phyloP scores from a whole-genome alignment of 768 basidiomycete species.

The Lyophyllum decastes region DNA sequence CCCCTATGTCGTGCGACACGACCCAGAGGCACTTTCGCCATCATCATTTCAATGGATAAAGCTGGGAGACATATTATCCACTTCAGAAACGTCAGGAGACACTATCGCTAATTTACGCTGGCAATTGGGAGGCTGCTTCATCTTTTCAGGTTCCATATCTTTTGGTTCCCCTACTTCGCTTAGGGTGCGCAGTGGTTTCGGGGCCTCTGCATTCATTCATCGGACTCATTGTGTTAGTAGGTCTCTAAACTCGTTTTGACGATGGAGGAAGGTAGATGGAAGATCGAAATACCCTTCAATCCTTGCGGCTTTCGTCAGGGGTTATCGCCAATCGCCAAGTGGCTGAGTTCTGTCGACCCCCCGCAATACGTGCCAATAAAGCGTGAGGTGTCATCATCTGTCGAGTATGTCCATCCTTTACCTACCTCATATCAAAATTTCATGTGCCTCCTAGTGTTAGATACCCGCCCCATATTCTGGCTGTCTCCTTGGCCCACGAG shows the following conservation, averaged over 20 bases:
- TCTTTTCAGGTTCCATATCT: conserved; percentile 62
- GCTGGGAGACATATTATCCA: conserved; percentile 40
- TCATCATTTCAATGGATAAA: conserved; percentile 42
- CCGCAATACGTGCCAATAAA: conserved; percentile 53
- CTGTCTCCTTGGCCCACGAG: conserved; percentile 56
- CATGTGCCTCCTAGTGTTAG: conserved; percentile 47
- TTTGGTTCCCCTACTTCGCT: conserved; percentile 52
- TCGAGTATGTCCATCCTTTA: conserved; percentile 42
- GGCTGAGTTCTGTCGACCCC: conserved; percentile 62
- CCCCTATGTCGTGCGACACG: conserved; percentile 56
- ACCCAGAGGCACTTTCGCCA: conserved; percentile 14
- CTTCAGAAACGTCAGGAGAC: conserved; percentile 19
- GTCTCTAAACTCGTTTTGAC: conserved; percentile 48
- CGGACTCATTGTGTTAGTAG: conserved; percentile 29
- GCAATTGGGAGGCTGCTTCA: conserved; percentile 49
- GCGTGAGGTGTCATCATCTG: conserved; percentile 44
- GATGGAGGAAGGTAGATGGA: conserved; percentile 66
- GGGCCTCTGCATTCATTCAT: background rate
- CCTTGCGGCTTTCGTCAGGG: conserved; percentile 39
- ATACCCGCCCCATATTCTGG: conserved; percentile 60
- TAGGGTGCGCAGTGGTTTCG: conserved; percentile 44
- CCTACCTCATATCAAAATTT: background rate
- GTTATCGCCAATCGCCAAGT: conserved; percentile 36
- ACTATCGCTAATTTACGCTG: conserved; percentile 55
- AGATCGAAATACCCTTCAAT: conserved; percentile 59